These are phyloP conservation scores for Cadophora gregata DNA, from an alignment of 2,329 filamentous ascomycete species.

Conservation along the genomic window DNA sequence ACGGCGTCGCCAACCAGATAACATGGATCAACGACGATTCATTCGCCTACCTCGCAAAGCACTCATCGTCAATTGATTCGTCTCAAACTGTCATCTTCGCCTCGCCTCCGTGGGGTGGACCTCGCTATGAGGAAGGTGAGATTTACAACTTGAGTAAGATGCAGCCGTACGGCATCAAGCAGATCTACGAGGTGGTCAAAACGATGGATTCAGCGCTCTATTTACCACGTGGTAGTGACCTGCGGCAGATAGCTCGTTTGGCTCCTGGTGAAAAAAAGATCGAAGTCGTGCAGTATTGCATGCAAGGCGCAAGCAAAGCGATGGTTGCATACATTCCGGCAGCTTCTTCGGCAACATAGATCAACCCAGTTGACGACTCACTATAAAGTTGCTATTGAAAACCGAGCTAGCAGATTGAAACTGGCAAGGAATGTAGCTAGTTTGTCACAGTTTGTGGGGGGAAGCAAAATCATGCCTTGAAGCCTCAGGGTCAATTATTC, in stretches of 20 bases:
- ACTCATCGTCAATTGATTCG: conserved; percentile 34
- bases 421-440: neutral
- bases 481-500: conserved; percentile 25
- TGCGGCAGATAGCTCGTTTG: conserved; percentile 75
- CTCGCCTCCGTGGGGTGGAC: conserved; percentile 77
- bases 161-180: conserved; percentile 79
- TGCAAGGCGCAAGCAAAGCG: conserved; percentile 87
- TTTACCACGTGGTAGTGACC: conserved; percentile 82
- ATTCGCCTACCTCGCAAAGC: conserved; percentile 55
- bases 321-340: conserved; percentile 66
- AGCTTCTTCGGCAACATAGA: conserved; percentile 1
- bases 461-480: conserved; percentile 25
- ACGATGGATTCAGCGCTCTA: conserved; percentile 73
- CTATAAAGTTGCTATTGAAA: too few species aligned
- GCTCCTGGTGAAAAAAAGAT: conserved; percentile 60
- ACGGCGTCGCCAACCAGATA: conserved; percentile 79
- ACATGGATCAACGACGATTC: conserved; percentile 89
- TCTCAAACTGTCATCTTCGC: conserved; percentile 63
- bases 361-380: neutral
- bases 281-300: conserved; percentile 87
- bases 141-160: conserved; percentile 86
- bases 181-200: conserved; percentile 68
- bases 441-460: neutral
- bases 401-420: too few species aligned
- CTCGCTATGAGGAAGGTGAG: conserved; percentile 65